Evolutionary conservation across 768 basidiomycete genomes (phyloP).

Genomic region (Trametes cinnabarina): DNA sequence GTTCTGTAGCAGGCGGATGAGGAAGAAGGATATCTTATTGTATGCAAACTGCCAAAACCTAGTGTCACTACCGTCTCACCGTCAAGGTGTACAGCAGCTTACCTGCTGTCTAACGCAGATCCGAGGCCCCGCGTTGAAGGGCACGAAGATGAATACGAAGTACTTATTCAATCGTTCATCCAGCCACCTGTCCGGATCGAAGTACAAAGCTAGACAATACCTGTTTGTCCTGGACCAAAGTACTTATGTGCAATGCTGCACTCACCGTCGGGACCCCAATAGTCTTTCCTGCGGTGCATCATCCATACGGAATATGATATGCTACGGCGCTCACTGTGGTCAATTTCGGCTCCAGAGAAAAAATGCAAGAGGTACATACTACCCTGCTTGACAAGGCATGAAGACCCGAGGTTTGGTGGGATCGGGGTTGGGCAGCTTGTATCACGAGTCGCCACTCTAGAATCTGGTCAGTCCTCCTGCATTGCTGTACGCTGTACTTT

Average conservation of each 20-base stretch:
- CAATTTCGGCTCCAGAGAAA: too few relatives aligned
- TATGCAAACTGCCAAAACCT: constrained; percentile 43
- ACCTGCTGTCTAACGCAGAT: constrained; percentile 58
- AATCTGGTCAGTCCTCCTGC: too few relatives aligned
- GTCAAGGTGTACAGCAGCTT: neutral
- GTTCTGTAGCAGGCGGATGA: constrained; percentile 50
- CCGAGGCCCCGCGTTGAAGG: constrained; percentile 67
- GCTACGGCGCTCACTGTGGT: constrained; percentile 5
- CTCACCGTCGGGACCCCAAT: constrained; percentile 57
- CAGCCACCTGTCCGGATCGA: constrained; percentile 67
- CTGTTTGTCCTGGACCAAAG: neutral
- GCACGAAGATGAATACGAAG: constrained; percentile 61
- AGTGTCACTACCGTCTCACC: neutral
- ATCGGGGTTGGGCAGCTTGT: constrained; percentile 22
- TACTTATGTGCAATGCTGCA: too few relatives aligned
- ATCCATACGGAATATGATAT: constrained; percentile 29
- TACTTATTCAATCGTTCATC: constrained; percentile 55
- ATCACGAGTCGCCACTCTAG: constrained; percentile 24
- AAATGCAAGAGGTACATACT: neutral
- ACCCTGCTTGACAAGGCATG: constrained; percentile 28
- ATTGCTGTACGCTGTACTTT: neutral
- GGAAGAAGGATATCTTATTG: constrained; percentile 53
- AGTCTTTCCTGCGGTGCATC: constrained; percentile 42
- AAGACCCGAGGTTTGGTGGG: constrained; percentile 29
- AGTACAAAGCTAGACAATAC: constrained; percentile 32